Percentiles rank a stretch among this genome's conserved stretches.
Evolutionary conservation across 176 grass and related monocot genomes (phyloP).

Genomic region (Elymus sibiricus): DNA sequence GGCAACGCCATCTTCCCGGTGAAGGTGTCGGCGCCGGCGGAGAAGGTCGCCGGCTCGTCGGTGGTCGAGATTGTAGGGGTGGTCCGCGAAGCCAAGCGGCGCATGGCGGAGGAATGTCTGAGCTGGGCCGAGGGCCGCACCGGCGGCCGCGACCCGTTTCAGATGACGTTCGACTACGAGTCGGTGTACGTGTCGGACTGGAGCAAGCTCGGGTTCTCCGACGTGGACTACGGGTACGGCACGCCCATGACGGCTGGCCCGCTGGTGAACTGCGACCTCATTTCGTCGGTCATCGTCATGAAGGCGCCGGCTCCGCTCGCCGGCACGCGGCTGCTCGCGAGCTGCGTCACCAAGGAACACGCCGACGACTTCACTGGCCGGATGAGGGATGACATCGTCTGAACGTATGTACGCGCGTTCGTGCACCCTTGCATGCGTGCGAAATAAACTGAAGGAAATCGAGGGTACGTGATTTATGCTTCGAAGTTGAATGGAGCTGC

Average conservation of each 20-base stretch:
- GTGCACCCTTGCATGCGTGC: not conserved
- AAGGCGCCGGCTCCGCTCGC: conserved; percentile 65
- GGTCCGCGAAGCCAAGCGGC: conserved; percentile 78
- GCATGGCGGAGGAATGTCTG: conserved; percentile 67
- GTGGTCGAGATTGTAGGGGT: conserved; percentile 59
- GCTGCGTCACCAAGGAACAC: conserved; percentile 90
- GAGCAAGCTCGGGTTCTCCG: conserved; percentile 94
- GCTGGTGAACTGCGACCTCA: conserved; percentile 93
- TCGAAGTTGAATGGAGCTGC: not conserved
- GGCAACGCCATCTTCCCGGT: conserved; percentile 98
- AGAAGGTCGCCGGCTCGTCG: conserved; percentile 38
- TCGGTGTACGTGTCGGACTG: conserved; percentile 95
- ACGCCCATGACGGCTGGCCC: conserved; percentile 65
- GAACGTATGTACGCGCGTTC: not conserved
- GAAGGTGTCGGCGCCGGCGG: conserved; percentile 51
- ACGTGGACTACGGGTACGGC: conserved; percentile 94
- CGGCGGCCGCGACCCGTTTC: conserved; percentile 65
- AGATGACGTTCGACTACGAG: conserved; percentile 93
- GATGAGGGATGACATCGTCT: conserved; percentile 45
- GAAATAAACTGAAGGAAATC: not conserved
- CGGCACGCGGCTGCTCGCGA: conserved; percentile 74
- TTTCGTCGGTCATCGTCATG: conserved; percentile 80
- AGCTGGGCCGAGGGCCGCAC: conserved; percentile 61
- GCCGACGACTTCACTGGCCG: conserved; percentile 48
- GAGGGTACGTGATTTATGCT: not conserved